Percentiles rank a stretch among this genome's conserved stretches.
Conservation (phyloP, 352 stramenopile genomes). For the Phytophthora pinifolia region DNA sequence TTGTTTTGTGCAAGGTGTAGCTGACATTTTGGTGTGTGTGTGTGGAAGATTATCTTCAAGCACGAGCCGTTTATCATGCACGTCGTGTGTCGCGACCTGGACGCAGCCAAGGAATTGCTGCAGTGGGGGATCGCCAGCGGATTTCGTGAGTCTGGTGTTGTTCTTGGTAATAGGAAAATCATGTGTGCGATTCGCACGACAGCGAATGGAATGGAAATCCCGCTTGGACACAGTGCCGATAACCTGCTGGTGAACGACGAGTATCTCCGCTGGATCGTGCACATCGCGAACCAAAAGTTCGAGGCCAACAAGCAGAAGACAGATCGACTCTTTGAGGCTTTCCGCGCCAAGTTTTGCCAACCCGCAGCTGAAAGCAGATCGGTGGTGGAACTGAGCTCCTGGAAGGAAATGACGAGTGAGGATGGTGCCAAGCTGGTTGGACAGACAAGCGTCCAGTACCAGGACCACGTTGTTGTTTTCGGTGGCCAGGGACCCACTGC, state of each 20-base stretch:
- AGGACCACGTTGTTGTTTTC: constrained; percentile 57
- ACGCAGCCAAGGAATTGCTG: constrained; percentile 76
- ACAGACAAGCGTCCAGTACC: constrained; percentile 57
- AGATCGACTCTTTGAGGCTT: constrained; percentile 63
- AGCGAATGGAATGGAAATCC: constrained; percentile 87
- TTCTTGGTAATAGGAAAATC: constrained; percentile 85
- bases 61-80: constrained; percentile 94
- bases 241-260: constrained; percentile 63
- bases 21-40: not conserved
- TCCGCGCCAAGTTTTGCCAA: constrained; percentile 47
- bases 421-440: constrained; percentile 55
- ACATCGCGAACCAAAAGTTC: constrained; percentile 88
- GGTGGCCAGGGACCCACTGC: constrained; percentile 64
- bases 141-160: constrained; percentile 90
- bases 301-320: constrained; percentile 72
- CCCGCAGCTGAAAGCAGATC: constrained; percentile 1
- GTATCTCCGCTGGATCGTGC: constrained; percentile 77
- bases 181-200: constrained; percentile 92
- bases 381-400: constrained; percentile 24
- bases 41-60: constrained; percentile 79
- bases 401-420: constrained; percentile 21
- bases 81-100: constrained; percentile 81
- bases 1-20: not conserved
- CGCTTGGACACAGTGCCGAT: constrained; percentile 51
- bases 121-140: constrained; percentile 82